phyloP scores from a whole-genome alignment of 2,329 filamentous ascomycete species.

The Fusarium camptoceras region DNA sequence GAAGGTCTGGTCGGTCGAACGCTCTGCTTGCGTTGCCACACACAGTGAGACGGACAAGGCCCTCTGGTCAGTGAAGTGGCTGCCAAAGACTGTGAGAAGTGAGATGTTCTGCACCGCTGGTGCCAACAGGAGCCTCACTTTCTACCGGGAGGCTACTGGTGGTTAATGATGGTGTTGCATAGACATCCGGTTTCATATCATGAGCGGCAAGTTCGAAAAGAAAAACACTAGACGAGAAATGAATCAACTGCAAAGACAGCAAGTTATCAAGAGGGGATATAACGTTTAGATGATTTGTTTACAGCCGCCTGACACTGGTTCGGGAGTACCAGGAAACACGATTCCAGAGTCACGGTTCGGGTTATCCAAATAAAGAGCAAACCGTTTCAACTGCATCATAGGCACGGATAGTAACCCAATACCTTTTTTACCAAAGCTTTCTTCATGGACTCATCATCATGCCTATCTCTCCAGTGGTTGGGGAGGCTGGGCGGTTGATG shows the following conservation, averaged over 20 bases:
- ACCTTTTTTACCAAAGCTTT: not conserved
- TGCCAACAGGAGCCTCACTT: conserved; percentile 78
- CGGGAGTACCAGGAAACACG: not conserved
- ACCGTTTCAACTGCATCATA: not conserved
- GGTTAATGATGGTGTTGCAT: conserved; percentile 21
- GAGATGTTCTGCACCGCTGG: conserved; percentile 84
- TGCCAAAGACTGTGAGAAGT: conserved; percentile 76
- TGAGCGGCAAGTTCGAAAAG: not conserved
- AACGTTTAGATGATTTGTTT: not conserved
- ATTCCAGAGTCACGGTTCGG: not conserved
- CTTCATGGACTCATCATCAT: not conserved
- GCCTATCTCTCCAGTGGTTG: not conserved
- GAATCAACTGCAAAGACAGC: not conserved
- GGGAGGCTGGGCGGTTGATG: not conserved
- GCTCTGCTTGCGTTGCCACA: conserved; percentile 86
- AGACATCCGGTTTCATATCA: not conserved
- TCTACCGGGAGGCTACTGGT: conserved; percentile 82
- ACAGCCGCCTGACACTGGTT: not conserved
- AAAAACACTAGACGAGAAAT: not conserved
- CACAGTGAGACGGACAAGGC: conserved; percentile 90
- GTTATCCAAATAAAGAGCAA: not conserved
- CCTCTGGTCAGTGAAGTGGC: conserved; percentile 86
- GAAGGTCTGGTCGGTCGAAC: conserved; percentile 94
- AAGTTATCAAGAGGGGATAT: not conserved
- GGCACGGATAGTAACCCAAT: not conserved